These are phyloP conservation scores for Syzygium malaccense DNA, from an alignment of 441 rosid genomes.

Conservation along the genomic window DNA sequence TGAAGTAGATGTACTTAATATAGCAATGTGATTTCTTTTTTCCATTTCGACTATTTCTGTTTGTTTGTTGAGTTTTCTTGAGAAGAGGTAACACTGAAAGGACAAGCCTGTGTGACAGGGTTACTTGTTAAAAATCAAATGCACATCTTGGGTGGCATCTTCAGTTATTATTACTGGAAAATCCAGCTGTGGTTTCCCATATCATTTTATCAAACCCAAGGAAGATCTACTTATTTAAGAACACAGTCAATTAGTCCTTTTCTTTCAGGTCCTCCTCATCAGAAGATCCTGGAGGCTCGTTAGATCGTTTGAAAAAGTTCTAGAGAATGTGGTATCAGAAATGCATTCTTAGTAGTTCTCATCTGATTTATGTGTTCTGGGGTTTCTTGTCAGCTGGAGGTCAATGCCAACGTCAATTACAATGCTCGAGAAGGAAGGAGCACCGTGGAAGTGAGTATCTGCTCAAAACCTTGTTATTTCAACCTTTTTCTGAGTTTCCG, in stretches of 20 bases:
- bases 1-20: background rate
- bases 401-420: constrained; percentile 51
- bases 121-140: background rate
- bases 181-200: background rate
- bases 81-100: background rate
- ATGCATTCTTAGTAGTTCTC: background rate
- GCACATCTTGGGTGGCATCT: background rate
- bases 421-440: constrained; percentile 82
- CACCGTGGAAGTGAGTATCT: constrained; percentile 49
- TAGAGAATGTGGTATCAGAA: background rate
- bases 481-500: background rate
- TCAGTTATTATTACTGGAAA: background rate
- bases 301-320: background rate
- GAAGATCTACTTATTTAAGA: background rate
- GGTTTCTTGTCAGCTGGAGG: constrained; percentile 44
- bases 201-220: background rate
- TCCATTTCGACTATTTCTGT: background rate
- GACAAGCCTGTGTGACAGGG: background rate
- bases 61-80: background rate
- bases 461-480: background rate
- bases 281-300: background rate
- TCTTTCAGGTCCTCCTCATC: background rate
- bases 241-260: background rate
- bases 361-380: background rate
- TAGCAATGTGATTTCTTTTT: background rate